Evolutionary conservation across 768 basidiomycete genomes (phyloP), one percentile per base, ranked within the genome.

Genomic region (Panellus pusillus): DNA sequence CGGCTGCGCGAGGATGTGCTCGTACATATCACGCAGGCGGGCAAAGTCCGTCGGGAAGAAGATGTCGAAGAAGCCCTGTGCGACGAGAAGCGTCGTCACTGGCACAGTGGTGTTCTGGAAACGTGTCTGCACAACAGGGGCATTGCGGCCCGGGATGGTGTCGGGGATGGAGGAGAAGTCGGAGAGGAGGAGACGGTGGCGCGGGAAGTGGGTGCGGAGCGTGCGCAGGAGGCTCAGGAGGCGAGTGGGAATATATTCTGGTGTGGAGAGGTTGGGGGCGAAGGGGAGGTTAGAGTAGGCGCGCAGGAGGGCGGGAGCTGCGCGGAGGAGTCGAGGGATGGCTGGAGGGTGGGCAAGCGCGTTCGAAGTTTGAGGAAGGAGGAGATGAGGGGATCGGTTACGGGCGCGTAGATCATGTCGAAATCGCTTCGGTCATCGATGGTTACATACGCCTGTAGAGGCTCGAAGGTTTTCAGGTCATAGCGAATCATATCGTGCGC

Each of bases 61-160:
- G 56, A 98, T 98, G 69, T 99, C 97, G 69, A 99, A 99, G 73
- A 86, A 95, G 8, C 97, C 97, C 65, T 90, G 96, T 63, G 86
- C 86, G 54, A 99, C 97, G 62, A 96, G 83, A 52, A 97, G 79
- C 13, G 91, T 98, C 58, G 86, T 78, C 64, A 92, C 94, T 4
- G 97, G 90, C 2, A 98, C 87, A 64, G 91, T 94, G 43, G 81
- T 80, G 55, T 88, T 89, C 41, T 82, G 84, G 66, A 89, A 87
- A 47, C 93, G 83, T 20, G 97, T 98, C 72, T 99, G 97, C 19
- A 98, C 97, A 19, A 98, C 97, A 11, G 97, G 97, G 5, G 89
- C 91, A 55, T 79, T 79, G 60, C 77, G 63, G 1, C 92, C 93
- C 2, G 82, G 79, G 9, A 98, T 85, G 0, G 92, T 78, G 57